These are phyloP conservation scores for Candida orba DNA, from an alignment of 805 yeast genomes.

Conservation along the genomic window DNA sequence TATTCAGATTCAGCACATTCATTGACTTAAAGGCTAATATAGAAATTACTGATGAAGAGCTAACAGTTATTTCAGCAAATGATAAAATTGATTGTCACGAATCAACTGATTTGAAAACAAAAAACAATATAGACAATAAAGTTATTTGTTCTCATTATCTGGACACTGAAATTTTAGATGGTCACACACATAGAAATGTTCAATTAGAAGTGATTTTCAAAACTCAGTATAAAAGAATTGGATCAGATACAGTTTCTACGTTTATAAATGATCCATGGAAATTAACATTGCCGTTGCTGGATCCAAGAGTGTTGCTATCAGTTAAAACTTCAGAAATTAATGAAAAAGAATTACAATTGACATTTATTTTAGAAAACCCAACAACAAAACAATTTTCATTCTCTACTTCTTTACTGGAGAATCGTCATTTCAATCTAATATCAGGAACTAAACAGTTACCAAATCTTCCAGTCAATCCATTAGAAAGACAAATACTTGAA, in stretches of 20 bases:
- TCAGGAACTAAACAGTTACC: constrained; percentile 26
- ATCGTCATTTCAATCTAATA: constrained; percentile 27
- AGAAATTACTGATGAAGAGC: constrained; percentile 29
- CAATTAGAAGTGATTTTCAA: constrained; percentile 22
- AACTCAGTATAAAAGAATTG: constrained; percentile 30
- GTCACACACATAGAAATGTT: constrained; percentile 33
- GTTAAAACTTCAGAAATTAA: constrained; percentile 10
- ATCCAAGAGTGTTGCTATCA: constrained; percentile 59
- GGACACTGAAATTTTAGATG: constrained; percentile 31
- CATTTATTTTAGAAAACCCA: constrained; percentile 65
- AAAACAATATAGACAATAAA: constrained; percentile 4
- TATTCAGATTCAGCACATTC: constrained; percentile 23
- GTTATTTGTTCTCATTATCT: constrained; percentile 15
- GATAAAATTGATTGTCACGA: constrained; percentile 28
- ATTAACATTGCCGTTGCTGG: constrained; percentile 52
- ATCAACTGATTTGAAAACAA: constrained; percentile 8
- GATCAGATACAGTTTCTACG: constrained; percentile 19
- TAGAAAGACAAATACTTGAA: constrained; percentile 38
- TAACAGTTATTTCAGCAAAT: constrained; percentile 26
- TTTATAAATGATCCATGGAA: constrained; percentile 39
- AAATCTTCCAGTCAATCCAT: constrained; percentile 45
- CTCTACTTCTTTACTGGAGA: constrained; percentile 37
- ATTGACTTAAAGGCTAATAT: constrained; percentile 13
- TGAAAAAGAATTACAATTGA: constrained; percentile 25
- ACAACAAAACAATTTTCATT: constrained; percentile 64